Evolutionary conservation across 2,329 filamentous ascomycete species (phyloP), one percentile per base, ranked within the genome.

Genomic region (Aspergillus carbonarius): DNA sequence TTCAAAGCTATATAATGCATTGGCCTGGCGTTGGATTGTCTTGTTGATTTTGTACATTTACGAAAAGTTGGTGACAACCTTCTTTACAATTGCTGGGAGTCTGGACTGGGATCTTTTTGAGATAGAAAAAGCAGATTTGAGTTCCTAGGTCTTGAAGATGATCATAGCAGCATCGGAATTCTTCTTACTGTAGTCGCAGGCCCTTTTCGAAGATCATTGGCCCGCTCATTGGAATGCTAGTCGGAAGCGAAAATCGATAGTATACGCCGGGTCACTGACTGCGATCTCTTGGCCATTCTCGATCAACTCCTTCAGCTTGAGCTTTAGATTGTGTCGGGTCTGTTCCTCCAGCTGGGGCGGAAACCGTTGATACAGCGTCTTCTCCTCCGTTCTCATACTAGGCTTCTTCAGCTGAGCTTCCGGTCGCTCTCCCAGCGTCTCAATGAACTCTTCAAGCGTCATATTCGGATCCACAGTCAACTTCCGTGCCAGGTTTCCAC

Each of bases 401-500:
- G 95, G 93, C 73, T 92, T 93, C 83, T 97, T 98, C 55, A 99
- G 82, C 76, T 98, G 95, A 58, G 92, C 88, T 74, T 96, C 93
- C 2, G 95, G 91, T 65, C 90, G 85, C 68, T 90, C 85, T 1
- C 91, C 90, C 44, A 99, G 82, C 35, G 88, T 89, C 50, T 96
- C 92, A 25, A 98, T 85, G 58, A 98, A 90, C 32, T 96, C 91
- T 65, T 89, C 84, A 35, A 99, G 80, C 0, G 91, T 96, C 70
- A 81, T 82, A 42, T 85, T 83, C 0, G 88, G 84, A 68, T 92
- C 84, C 23, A 96, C 85, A 2, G 84, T 78, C 13, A 98, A 81
- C 25, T 89, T 88, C 54, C 91, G 89, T 4, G 95, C 87, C 58
- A 91, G 78, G 54, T 91, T 90, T 17, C 93, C 93, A 71, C 95